A percentile compares a stretch with the other conserved stretches of the same genome.
Evolutionary conservation across 1,139 yeast genomes (phyloP).

Genomic region (Scheffersomyces parashehatae): DNA sequence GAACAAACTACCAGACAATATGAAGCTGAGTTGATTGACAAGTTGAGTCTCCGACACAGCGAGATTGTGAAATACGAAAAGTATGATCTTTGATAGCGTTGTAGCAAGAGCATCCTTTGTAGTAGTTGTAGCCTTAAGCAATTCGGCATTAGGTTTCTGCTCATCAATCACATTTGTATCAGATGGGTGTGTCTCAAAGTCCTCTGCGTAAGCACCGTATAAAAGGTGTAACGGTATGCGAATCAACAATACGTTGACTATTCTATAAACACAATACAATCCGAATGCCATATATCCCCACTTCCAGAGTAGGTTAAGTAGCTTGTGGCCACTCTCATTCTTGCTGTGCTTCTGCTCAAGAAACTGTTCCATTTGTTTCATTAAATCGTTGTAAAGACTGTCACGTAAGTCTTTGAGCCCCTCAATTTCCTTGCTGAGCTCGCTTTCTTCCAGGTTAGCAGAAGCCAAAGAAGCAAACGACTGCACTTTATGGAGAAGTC

Average conservation of each 20-base stretch:
- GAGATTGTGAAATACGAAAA: slow-evolving; percentile 25
- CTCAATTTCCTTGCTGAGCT: slow-evolving; percentile 37
- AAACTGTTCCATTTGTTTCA: slow-evolving; percentile 18
- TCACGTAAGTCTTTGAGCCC: slow-evolving; percentile 29
- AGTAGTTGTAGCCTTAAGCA: slow-evolving; percentile 8
- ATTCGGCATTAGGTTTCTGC: neutral
- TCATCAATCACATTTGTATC: slow-evolving; percentile 9
- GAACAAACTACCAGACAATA: slow-evolving; percentile 66
- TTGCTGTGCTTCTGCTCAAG: slow-evolving; percentile 11
- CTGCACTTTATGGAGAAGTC: slow-evolving; percentile 40
- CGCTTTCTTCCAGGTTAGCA: slow-evolving; percentile 28
- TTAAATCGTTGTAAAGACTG: slow-evolving; percentile 32
- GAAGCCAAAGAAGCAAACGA: slow-evolving; percentile 39
- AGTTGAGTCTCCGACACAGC: slow-evolving; percentile 51
- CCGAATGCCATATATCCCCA: slow-evolving; percentile 42
- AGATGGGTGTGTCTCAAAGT: slow-evolving; percentile 6
- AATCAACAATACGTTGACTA: slow-evolving; percentile 46
- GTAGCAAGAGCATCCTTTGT: slow-evolving; percentile 63
- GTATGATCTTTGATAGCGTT: slow-evolving; percentile 57
- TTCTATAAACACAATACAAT: slow-evolving; percentile 64
- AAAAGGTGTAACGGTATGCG: slow-evolving; percentile 32
- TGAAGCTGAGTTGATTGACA: slow-evolving; percentile 63
- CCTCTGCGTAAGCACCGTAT: slow-evolving; percentile 1
- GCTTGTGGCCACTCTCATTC: neutral
- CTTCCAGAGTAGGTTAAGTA: slow-evolving; percentile 1